Percentiles rank a stretch among this genome's conserved stretches.
Evolutionary conservation across 192 early-diverging fungal genomes (phyloP).

Genomic region (Diversispora epigaea): DNA sequence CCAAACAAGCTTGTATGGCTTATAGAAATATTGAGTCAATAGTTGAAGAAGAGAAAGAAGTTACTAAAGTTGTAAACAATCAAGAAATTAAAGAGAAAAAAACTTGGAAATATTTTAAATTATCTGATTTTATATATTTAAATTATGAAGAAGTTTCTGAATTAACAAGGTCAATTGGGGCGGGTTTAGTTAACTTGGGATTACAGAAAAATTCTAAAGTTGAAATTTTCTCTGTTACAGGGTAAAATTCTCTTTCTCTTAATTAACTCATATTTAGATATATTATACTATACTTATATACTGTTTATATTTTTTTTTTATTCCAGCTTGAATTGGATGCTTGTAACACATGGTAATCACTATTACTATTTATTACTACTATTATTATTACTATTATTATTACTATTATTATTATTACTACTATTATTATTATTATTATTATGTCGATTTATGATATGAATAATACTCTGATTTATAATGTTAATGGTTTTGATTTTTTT

Average conservation of each 20-base stretch:
- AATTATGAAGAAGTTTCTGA: constrained; percentile 71
- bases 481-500: constrained; percentile 63
- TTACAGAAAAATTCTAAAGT: constrained; percentile 47
- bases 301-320: constrained; percentile 2
- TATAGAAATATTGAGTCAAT: constrained; percentile 63
- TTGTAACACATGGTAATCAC: constrained; percentile 39
- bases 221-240: constrained; percentile 70
- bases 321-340: constrained; percentile 38
- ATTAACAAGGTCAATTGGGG: constrained; percentile 57
- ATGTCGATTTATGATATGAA: too few species aligned
- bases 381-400: background rate
- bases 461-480: background rate
- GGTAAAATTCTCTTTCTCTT: constrained; percentile 40
- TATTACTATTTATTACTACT: background rate
- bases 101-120: constrained; percentile 78
- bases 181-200: constrained; percentile 73
- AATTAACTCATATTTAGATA: background rate
- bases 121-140: constrained; percentile 79
- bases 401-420: background rate
- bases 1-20: constrained; percentile 66
- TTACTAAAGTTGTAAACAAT: constrained; percentile 60
- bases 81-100: constrained; percentile 67
- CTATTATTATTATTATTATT: background rate
- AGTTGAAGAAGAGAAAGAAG: constrained; percentile 74
- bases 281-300: background rate